These are phyloP conservation scores for Ceratopteris richardii DNA, from an alignment of 75 land plant species.

Conservation along the genomic window DNA sequence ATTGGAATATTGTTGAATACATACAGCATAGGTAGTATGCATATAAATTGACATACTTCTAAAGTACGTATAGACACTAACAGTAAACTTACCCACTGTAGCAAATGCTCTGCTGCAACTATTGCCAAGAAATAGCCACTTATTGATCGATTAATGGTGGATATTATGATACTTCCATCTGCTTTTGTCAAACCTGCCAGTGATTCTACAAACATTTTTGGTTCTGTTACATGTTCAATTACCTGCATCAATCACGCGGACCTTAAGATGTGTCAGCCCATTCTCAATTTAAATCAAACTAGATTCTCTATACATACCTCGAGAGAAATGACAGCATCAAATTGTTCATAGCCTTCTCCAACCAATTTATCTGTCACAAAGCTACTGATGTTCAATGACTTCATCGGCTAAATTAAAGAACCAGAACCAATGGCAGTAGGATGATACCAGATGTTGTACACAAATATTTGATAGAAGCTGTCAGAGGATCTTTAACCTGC, in stretches of 20 bases:
- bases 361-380: slow-evolving; percentile 68
- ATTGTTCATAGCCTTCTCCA: slow-evolving; percentile 41
- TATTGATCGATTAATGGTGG: slow-evolving; percentile 85
- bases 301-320: too few species aligned
- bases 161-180: slow-evolving; percentile 67
- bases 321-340: slow-evolving; percentile 81
- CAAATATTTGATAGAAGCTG: slow-evolving; percentile 60
- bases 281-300: too few species aligned
- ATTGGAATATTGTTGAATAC: too few species aligned
- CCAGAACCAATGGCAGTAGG: not conserved
- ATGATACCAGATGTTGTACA: slow-evolving; percentile 80
- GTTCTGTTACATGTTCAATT: slow-evolving; percentile 94
- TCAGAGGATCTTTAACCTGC: slow-evolving; percentile 66
- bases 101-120: slow-evolving; percentile 82
- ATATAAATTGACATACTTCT: too few species aligned
- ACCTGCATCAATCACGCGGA: too few species aligned
- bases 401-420: too few species aligned
- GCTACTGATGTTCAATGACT: not conserved
- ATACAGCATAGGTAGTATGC: too few species aligned
- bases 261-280: slow-evolving; percentile 4
- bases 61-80: too few species aligned
- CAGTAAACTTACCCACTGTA: slow-evolving; percentile 71
- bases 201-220: slow-evolving; percentile 74
- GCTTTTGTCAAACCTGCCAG: slow-evolving; percentile 52
- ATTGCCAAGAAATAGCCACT: slow-evolving; percentile 77